phyloP scores from a whole-genome alignment of 768 basidiomycete genomes.

The Boletus rufocinnamomeus region DNA sequence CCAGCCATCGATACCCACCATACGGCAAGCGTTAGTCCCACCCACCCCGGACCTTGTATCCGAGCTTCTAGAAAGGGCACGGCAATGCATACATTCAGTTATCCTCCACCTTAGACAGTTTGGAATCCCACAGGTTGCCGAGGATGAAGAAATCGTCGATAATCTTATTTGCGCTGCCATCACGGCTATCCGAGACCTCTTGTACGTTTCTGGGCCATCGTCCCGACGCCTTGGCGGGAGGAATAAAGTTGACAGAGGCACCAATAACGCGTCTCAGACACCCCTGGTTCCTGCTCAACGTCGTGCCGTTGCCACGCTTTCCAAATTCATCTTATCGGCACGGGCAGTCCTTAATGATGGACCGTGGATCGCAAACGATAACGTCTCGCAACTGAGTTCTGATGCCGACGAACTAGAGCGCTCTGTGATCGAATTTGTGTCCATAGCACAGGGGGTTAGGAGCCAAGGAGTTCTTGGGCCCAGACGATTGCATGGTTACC shows the following conservation, averaged over 20 bases:
- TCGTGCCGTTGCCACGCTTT: constrained; percentile 83
- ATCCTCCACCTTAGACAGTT: constrained; percentile 57
- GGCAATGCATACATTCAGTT: constrained; percentile 59
- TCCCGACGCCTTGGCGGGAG: constrained; percentile 56
- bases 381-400: constrained; percentile 53
- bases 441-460: constrained; percentile 54
- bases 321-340: constrained; percentile 83
- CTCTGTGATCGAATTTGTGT: constrained; percentile 65
- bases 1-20: constrained; percentile 1
- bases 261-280: constrained; percentile 47
- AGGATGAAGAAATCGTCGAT: constrained; percentile 61
- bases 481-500: constrained; percentile 40
- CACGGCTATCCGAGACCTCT: constrained; percentile 65
- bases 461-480: constrained; percentile 27
- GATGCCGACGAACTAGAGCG: constrained; percentile 76
- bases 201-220: constrained; percentile 62
- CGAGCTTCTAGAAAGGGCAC: constrained; percentile 58
- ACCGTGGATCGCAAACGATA: constrained; percentile 26
- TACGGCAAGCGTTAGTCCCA: constrained; percentile 55
- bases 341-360: constrained; percentile 67
- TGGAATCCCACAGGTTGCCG: constrained; percentile 46
- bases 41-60: constrained; percentile 57
- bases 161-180: constrained; percentile 60
- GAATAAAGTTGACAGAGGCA: constrained; percentile 23
- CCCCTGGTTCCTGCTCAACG: constrained; percentile 75